Conservation (phyloP, 2,329 filamentous ascomycete species). For the Fusarium camptoceras region DNA sequence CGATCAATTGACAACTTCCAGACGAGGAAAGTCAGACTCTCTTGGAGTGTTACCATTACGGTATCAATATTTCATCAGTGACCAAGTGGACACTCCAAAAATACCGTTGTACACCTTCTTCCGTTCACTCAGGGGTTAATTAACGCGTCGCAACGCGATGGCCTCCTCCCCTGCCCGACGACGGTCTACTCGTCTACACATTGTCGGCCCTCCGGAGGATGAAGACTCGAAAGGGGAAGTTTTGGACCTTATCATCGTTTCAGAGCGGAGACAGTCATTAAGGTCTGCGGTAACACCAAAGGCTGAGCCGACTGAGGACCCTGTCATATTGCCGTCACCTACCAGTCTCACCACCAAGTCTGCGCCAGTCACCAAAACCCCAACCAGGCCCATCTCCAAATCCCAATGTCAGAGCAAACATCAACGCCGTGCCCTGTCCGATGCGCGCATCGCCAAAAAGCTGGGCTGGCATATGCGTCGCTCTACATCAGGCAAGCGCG, state of each 20-base stretch:
- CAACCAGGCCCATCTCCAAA: neutral
- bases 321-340: neutral
- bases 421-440: neutral
- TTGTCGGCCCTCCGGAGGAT: neutral
- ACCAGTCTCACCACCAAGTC: neutral
- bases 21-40: neutral
- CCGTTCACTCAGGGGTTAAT: neutral
- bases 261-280: neutral
- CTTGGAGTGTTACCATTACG: neutral
- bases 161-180: neutral
- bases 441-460: neutral
- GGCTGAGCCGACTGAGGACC: neutral
- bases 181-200: neutral
- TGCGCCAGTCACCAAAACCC: neutral
- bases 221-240: neutral
- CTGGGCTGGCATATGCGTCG: neutral
- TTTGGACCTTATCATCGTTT: neutral
- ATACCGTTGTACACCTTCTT: neutral
- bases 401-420: neutral
- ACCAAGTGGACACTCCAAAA: neutral
- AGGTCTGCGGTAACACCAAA: neutral
- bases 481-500: neutral
- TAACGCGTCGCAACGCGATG: neutral
- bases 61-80: neutral
- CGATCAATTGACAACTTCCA: neutral